A percentile compares a stretch with the other conserved stretches of the same genome.
These are phyloP conservation scores for Sutorius eximius DNA, from an alignment of 1,284 basidiomycete species.

Conservation along the genomic window DNA sequence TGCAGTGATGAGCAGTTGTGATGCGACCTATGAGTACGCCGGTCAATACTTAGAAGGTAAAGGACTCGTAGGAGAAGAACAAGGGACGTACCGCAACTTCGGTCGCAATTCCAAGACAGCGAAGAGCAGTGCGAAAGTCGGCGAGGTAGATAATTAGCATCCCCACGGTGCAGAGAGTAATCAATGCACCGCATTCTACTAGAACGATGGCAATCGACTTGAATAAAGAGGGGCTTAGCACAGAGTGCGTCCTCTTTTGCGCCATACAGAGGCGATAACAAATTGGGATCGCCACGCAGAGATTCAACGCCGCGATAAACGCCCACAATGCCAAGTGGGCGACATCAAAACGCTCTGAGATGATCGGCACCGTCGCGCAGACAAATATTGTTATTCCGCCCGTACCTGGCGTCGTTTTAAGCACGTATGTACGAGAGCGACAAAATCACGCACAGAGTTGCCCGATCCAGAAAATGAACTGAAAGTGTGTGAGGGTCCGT, in stretches of 20 bases:
- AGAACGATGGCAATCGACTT: slow-evolving; percentile 13
- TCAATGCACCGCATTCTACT: slow-evolving; percentile 18
- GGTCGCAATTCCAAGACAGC: slow-evolving; percentile 17
- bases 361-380: background rate
- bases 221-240: slow-evolving; percentile 5
- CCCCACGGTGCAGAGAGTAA: slow-evolving; percentile 3
- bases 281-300: slow-evolving; percentile 17
- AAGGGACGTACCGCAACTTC: slow-evolving; percentile 17
- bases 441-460: slow-evolving; percentile 14
- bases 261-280: slow-evolving; percentile 17
- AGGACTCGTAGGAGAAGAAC: no score
- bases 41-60: background rate
- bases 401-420: slow-evolving; percentile 2
- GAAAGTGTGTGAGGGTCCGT: background rate
- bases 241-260: slow-evolving; percentile 6
- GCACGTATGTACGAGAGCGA: background rate
- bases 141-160: slow-evolving; percentile 13
- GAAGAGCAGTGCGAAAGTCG: background rate
- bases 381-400: background rate
- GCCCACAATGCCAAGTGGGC: slow-evolving; percentile 13
- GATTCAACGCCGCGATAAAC: slow-evolving; percentile 13
- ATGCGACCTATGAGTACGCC: slow-evolving; percentile 8
- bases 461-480: slow-evolving; percentile 17
- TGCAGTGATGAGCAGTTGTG: slow-evolving; percentile 26
- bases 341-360: background rate